Conservation (phyloP, 1,139 yeast genomes). For the Arxiozyma bovina region DNA sequence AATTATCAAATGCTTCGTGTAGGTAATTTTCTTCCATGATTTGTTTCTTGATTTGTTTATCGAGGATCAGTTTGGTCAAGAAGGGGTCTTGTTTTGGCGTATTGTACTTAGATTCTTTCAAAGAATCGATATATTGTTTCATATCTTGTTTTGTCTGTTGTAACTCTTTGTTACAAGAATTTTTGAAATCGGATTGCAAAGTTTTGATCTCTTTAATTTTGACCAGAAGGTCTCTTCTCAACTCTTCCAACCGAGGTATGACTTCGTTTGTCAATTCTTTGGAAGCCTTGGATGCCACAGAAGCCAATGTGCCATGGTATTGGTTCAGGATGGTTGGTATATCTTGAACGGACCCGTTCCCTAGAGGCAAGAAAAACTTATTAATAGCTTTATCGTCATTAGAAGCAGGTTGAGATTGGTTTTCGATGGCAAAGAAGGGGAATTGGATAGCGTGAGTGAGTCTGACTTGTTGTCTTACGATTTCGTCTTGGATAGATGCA, state of each 20-base stretch:
- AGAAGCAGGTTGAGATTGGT: conserved; percentile 21
- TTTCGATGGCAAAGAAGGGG: conserved; percentile 36
- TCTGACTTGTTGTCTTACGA: conserved; percentile 72
- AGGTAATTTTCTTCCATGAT: conserved; percentile 76
- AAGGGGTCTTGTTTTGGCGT: conserved; percentile 60
- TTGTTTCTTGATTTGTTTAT: conserved; percentile 68
- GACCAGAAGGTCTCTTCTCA: conserved; percentile 69
- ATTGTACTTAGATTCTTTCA: conserved; percentile 37
- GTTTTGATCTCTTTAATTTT: conserved; percentile 83
- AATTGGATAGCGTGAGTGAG: conserved; percentile 70
- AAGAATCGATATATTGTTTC: conserved; percentile 39
- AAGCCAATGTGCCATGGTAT: conserved; percentile 66
- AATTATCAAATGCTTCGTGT: conserved; percentile 78
- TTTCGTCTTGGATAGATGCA: conserved; percentile 79
- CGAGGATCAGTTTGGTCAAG: conserved; percentile 60
- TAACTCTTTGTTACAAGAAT: conserved; percentile 60
- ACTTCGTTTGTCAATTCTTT: conserved; percentile 62
- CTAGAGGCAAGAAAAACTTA: conserved; percentile 48
- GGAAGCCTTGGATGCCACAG: conserved; percentile 55
- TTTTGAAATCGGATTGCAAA: conserved; percentile 74
- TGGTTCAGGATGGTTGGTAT: conserved; percentile 65
- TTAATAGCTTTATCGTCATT: conserved; percentile 25
- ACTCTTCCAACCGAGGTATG: conserved; percentile 78
- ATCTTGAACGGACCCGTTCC: conserved; percentile 77
- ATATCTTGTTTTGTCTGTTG: conserved; percentile 51